Base-by-base conservation (phyloP, 2,329 filamentous ascomycete species). In the Whalleya microplaca region DNA sequence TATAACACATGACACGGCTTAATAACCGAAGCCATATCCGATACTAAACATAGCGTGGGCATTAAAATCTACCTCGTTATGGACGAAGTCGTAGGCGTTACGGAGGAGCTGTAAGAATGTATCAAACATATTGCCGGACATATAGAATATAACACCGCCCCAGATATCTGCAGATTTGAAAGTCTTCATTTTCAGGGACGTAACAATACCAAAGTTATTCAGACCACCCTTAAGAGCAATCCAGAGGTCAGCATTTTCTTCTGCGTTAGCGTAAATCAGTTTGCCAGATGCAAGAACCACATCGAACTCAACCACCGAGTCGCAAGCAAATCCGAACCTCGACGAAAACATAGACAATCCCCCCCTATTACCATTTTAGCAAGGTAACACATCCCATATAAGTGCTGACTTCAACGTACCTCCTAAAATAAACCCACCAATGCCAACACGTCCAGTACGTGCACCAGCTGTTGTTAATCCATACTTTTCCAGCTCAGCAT, bases 181-280 rank as follows among this genome's bases (percentile, higher is more conserved):
- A 3, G 61, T 63, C 23, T 50, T 55, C 54, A 63, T 58, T 12
- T 59, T 58, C 37, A 61, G 57, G 3, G 49, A 59, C 2, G 52
- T 63, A 6, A 66, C 47, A 21, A 63, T 49, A 1, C 60, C 64
- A 23, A 63, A 64, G 46, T 63, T 66, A 43, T 63, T 68, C 3
- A 58, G 9, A 2, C 64, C 60, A 9, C 60, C 56, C 42, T 56
- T 61, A 18, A 68, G 56, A 21, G 64, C 54, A 9, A n/a, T 21
- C 52, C 56, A 66, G 6, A 66, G 58, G 45, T 65, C 60, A 2
- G 59, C 2, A 41, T 59, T 59, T 46, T 65, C 48, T 10, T 21
- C 45, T 7, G 54, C 51, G 40, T 45, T 63, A 20, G 61, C 66
- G 9, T n/a, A 20, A 2, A 56, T 48, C 4, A 62, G 1, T 19